A percentile compares a stretch with the other conserved stretches of the same genome.
phyloP scores from a whole-genome alignment of 495 filamentous ascomycete genomes.

The Symbiotaphrina buchneri region DNA sequence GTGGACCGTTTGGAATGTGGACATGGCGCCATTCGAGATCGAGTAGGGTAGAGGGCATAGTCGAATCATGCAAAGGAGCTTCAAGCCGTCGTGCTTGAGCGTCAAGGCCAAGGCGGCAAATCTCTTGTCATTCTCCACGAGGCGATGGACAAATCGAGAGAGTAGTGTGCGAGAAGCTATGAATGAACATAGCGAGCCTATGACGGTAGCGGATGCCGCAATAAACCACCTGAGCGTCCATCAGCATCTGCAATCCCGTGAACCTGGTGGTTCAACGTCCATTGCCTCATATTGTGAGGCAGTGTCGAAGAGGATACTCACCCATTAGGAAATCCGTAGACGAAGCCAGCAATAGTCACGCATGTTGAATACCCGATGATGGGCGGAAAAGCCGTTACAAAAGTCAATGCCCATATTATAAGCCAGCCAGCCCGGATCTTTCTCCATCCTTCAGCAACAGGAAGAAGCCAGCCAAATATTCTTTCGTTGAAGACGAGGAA shows the following conservation, averaged over 20 bases:
- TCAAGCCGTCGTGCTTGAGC: conserved; percentile 61
- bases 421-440: conserved; percentile 46
- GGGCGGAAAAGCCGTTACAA: conserved; percentile 67
- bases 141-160: conserved; percentile 47
- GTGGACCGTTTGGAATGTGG: conserved; percentile 74
- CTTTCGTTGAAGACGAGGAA: conserved; percentile 55
- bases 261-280: too few relatives aligned
- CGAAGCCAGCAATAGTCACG: conserved; percentile 71
- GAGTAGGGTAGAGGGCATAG: conserved; percentile 90
- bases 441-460: conserved; percentile 52
- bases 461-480: conserved; percentile 50
- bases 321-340: conserved; percentile 85
- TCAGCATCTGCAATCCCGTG: conserved; percentile 6
- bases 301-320: conserved; percentile 12
- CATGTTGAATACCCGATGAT: conserved; percentile 75
- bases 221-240: conserved; percentile 44
- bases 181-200: conserved; percentile 59
- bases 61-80: conserved; percentile 78
- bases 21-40: conserved; percentile 79
- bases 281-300: too few relatives aligned
- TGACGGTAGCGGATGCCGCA: conserved; percentile 51
- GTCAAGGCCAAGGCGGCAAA: conserved; percentile 49
- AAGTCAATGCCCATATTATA: conserved; percentile 57
- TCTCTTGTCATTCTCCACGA: conserved; percentile 63
- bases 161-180: conserved; percentile 57